Percentiles rank a stretch among this genome's conserved stretches.
These are phyloP conservation scores for Berkeleyomyces basicola DNA, from an alignment of 2,329 filamentous ascomycete species.

Conservation along the genomic window DNA sequence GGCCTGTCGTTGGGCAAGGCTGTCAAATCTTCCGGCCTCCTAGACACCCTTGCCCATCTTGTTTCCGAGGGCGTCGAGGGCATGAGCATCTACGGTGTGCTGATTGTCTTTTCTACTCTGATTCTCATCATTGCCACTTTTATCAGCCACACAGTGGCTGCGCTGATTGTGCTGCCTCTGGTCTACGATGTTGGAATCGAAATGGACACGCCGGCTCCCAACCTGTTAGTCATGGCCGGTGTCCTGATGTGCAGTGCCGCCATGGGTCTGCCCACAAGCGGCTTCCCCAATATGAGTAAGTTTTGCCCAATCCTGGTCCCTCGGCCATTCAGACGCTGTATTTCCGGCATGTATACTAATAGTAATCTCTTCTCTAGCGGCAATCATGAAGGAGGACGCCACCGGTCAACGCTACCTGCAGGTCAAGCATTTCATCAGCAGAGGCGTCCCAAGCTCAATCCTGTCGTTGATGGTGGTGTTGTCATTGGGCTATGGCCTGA, in stretches of 20 bases:
- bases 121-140: constrained; percentile 93
- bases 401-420: constrained; percentile 82
- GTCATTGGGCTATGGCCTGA: constrained; percentile 78
- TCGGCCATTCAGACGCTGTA: background rate
- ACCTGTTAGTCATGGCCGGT: constrained; percentile 84
- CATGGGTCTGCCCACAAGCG: constrained; percentile 89
- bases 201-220: constrained; percentile 85
- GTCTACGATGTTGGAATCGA: constrained; percentile 69
- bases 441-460: constrained; percentile 78
- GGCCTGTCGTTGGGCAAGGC: constrained; percentile 85
- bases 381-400: constrained; percentile 97
- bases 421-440: constrained; percentile 85
- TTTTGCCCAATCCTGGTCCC: constrained; percentile 19
- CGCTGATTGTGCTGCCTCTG: constrained; percentile 82
- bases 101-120: constrained; percentile 68
- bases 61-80: constrained; percentile 62
- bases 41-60: constrained; percentile 67
- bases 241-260: constrained; percentile 93
- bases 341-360: background rate
- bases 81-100: constrained; percentile 68
- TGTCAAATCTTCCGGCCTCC: constrained; percentile 78
- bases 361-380: constrained; percentile 38
- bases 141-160: constrained; percentile 93
- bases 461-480: constrained; percentile 69
- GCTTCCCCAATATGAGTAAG: constrained; percentile 99